These are phyloP conservation scores for Geotrichum siamense DNA, from an alignment of 1,139 yeast species.

Conservation along the genomic window DNA sequence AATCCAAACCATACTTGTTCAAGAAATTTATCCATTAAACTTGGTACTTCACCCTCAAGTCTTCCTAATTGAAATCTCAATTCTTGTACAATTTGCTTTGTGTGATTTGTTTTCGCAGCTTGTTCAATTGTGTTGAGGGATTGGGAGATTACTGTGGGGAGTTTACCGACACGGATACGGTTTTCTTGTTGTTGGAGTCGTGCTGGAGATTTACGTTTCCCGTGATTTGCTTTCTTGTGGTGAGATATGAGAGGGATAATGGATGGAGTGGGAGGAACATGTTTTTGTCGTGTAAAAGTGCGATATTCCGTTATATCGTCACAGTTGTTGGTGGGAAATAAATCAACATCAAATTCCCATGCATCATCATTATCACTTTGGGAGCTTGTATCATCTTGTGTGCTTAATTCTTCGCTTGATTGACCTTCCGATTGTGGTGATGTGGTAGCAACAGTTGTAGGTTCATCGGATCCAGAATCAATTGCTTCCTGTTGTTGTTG, in stretches of 20 bases:
- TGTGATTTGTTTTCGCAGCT: constrained; percentile 9
- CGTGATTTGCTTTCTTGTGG: neutral
- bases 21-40: constrained; percentile 12
- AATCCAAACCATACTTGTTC: constrained; percentile 15
- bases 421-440: neutral
- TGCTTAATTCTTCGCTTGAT: neutral
- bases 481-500: constrained; percentile 4
- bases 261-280: neutral
- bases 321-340: neutral
- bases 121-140: constrained; percentile 7
- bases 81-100: constrained; percentile 8
- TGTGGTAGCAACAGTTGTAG: neutral
- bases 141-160: constrained; percentile 7
- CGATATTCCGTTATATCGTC: constrained; percentile 11
- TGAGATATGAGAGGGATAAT: neutral
- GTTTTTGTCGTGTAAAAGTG: constrained; percentile 8
- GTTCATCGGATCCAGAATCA: neutral
- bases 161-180: neutral
- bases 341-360: constrained; percentile 7
- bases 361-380: neutral
- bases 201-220: neutral
- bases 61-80: constrained; percentile 9
- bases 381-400: neutral
- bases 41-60: constrained; percentile 9
- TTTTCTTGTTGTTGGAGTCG: neutral